Evolutionary conservation across 2,329 filamentous ascomycete species (phyloP).

Genomic region (Plectosphaerella sp.): DNA sequence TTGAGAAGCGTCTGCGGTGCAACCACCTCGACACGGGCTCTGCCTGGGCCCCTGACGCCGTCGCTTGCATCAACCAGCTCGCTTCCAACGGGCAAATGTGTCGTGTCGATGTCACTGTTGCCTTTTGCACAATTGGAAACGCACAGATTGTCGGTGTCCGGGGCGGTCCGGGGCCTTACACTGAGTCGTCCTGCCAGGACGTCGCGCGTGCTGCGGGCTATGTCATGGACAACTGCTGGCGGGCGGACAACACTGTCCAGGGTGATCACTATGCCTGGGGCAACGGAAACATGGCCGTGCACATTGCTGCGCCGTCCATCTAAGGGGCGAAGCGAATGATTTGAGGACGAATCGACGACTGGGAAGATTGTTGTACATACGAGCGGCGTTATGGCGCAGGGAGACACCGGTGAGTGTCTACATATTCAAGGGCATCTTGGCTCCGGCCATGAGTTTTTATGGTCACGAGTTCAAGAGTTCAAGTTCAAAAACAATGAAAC

Average conservation of each 20-base stretch:
- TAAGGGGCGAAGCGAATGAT: neutral
- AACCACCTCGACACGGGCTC: constrained; percentile 1
- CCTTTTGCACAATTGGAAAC: constrained; percentile 3
- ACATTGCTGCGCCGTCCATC: neutral
- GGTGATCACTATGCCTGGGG: neutral
- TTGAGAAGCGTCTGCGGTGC: constrained; percentile 4
- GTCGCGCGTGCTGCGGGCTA: constrained; percentile 8
- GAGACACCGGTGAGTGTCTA: too few species aligned
- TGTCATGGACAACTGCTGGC: constrained; percentile 8
- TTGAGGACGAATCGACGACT: too few species aligned
- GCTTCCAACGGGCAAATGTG: constrained; percentile 3
- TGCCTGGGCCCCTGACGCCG: constrained; percentile 7
- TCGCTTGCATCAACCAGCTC: constrained; percentile 8
- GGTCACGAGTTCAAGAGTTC: too few species aligned
- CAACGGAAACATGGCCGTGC: neutral
- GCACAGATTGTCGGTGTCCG: constrained; percentile 3
- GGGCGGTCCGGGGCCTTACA: neutral
- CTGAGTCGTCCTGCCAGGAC: constrained; percentile 8
- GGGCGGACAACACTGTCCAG: constrained; percentile 8
- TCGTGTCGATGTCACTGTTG: neutral
- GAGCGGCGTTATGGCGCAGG: too few species aligned
- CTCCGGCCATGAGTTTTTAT: too few species aligned
- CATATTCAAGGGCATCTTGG: too few species aligned
- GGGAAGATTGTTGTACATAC: too few species aligned
- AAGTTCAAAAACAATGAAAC: too few species aligned